A percentile compares a stretch with the other conserved stretches of the same genome.
phyloP scores from a whole-genome alignment of 2,329 filamentous ascomycete genomes.

The Fusarium tupiense region DNA sequence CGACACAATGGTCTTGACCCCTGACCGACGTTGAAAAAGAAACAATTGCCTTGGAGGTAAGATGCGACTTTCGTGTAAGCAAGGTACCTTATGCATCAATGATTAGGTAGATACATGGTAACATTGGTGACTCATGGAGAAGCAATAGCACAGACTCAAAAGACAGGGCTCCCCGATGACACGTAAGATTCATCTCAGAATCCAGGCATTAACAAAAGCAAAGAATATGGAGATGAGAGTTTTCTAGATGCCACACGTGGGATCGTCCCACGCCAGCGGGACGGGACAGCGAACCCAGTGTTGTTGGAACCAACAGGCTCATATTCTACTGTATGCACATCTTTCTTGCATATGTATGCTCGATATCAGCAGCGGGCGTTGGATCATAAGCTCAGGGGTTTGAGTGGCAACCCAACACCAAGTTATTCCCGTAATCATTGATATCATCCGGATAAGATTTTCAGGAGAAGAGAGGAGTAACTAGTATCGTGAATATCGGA shows the following conservation, averaged over 20 bases:
- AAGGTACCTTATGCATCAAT: neutral
- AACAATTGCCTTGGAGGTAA: neutral
- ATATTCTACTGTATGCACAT: neutral
- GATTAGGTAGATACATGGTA: neutral
- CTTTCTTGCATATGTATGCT: neutral
- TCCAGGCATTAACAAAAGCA: neutral
- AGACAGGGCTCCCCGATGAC: slow-evolving; percentile 6
- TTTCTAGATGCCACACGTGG: slow-evolving; percentile 30
- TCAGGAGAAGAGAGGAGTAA: slow-evolving; percentile 9
- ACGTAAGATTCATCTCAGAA: slow-evolving; percentile 11
- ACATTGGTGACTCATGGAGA: slow-evolving; percentile 3
- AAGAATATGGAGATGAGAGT: slow-evolving; percentile 13
- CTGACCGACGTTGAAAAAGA: neutral
- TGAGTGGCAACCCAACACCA: neutral
- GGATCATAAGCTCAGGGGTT: slow-evolving; percentile 17
- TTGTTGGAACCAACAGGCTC: slow-evolving; percentile 23
- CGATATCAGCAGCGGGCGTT: neutral
- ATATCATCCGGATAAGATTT: neutral
- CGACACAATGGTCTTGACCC: neutral
- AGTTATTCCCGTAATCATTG: neutral
- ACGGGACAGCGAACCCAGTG: slow-evolving; percentile 17
- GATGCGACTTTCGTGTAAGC: slow-evolving; percentile 6
- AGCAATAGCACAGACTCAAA: slow-evolving; percentile 2
- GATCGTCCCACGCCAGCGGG: slow-evolving; percentile 26
- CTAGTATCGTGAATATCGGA: neutral